These are phyloP conservation scores for Zasmidium cellare DNA, from an alignment of 2,329 filamentous ascomycete genomes.

Conservation along the genomic window DNA sequence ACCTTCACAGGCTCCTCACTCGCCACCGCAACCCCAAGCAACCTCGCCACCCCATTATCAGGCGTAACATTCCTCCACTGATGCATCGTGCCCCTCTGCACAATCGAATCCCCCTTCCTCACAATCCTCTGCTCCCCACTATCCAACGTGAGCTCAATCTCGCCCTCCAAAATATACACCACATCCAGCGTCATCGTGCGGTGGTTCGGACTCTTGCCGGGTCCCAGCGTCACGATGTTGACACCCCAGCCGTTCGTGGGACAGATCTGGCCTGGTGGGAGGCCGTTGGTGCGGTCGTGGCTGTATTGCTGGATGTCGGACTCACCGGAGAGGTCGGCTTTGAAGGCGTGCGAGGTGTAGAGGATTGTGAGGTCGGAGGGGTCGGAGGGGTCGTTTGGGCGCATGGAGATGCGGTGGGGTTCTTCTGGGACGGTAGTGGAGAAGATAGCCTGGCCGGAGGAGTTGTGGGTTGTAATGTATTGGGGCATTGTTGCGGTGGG, in stretches of 20 bases:
- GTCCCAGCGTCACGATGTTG: conserved; percentile 11
- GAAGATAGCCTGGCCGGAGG: conserved; percentile 19
- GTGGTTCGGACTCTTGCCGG: conserved; percentile 10
- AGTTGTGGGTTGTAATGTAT: conserved; percentile 24
- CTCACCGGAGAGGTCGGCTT: conserved; percentile 10
- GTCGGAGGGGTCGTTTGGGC: conserved; percentile 1
- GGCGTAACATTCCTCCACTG: conserved; percentile 23
- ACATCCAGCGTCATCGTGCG: conserved; percentile 21
- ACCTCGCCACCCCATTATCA: conserved; percentile 11
- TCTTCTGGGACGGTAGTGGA: conserved; percentile 11
- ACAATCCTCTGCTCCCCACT: conserved; percentile 15
- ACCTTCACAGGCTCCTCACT: conserved; percentile 14
- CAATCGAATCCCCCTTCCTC: conserved; percentile 15
- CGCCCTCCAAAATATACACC: conserved; percentile 16
- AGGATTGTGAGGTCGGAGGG: conserved; percentile 9
- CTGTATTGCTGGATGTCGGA: conserved; percentile 19
- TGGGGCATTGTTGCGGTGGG: conserved; percentile 9
- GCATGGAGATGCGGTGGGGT: not conserved
- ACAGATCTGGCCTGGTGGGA: conserved; percentile 3
- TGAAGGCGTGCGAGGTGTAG: conserved; percentile 11
- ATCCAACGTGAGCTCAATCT: conserved; percentile 19
- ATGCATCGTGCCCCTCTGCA: conserved; percentile 25
- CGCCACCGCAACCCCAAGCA: conserved; percentile 11
- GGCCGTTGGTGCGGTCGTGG: conserved; percentile 11
- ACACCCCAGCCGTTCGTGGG: conserved; percentile 10